Percentiles rank a stretch among this genome's conserved stretches.
These are phyloP conservation scores for Phytophthora macrochlamydospora DNA, from an alignment of 352 stramenopile genomes.

Conservation along the genomic window DNA sequence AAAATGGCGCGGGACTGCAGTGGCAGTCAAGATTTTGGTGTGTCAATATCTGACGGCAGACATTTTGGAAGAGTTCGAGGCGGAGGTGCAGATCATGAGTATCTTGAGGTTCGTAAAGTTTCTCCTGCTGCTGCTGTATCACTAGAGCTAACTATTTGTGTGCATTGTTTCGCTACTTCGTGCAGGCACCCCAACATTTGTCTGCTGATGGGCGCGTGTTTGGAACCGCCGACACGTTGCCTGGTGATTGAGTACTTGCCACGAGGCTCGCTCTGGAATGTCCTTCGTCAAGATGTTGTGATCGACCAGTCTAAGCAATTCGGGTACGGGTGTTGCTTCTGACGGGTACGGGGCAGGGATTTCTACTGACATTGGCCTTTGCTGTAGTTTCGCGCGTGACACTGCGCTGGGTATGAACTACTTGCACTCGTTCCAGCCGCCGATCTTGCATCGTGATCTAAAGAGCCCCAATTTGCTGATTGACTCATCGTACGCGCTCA, in stretches of 20 bases:
- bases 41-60: conserved; percentile 85
- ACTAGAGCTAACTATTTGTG: conserved; percentile 2
- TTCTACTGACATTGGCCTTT: conserved; percentile 6
- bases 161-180: conserved; percentile 2
- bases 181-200: conserved; percentile 89
- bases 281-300: conserved; percentile 78
- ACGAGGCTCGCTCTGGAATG: conserved; percentile 84
- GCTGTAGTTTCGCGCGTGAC: conserved; percentile 71
- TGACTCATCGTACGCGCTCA: conserved; percentile 79
- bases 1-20: conserved; percentile 71
- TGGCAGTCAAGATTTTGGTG: conserved; percentile 88
- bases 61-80: conserved; percentile 88
- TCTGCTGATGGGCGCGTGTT: conserved; percentile 80
- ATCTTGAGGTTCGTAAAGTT: conserved; percentile 66
- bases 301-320: conserved; percentile 78
- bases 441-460: conserved; percentile 87
- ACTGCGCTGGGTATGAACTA: conserved; percentile 90
- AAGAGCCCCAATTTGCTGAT: conserved; percentile 89
- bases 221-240: conserved; percentile 79
- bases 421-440: conserved; percentile 84
- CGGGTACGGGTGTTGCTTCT: conserved; percentile 33
- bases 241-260: conserved; percentile 89
- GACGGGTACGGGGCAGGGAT: too few species aligned
- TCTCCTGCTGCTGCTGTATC: not conserved
- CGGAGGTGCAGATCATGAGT: conserved; percentile 91